These are phyloP conservation scores for Cynara cardunculus DNA, from an alignment of 129 eudicot genomes.

Conservation along the genomic window DNA sequence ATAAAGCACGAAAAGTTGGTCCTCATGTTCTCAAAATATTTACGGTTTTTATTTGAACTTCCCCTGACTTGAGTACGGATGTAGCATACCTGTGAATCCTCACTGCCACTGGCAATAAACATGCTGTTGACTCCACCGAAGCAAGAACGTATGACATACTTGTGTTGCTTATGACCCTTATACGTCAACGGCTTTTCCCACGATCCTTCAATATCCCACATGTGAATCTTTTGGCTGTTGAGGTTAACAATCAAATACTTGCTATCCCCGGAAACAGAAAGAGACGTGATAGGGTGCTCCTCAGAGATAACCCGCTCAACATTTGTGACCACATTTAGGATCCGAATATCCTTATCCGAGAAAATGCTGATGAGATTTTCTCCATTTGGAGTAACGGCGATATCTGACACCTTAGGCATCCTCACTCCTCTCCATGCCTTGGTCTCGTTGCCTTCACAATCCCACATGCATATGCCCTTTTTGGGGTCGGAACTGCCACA, in stretches of 20 bases:
- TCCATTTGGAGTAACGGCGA: slow-evolving; percentile 89
- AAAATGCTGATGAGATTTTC: slow-evolving; percentile 63
- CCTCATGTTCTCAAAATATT: neutral
- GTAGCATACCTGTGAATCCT: slow-evolving; percentile 66
- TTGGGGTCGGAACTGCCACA: slow-evolving; percentile 84
- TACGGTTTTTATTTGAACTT: neutral
- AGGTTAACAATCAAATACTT: slow-evolving; percentile 67
- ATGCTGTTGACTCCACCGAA: slow-evolving; percentile 76
- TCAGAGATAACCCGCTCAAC: slow-evolving; percentile 69
- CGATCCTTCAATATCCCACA: slow-evolving; percentile 84
- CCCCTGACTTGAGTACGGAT: neutral
- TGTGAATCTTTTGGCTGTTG: slow-evolving; percentile 87
- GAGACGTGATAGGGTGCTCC: slow-evolving; percentile 71
- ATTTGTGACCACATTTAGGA: slow-evolving; percentile 59
- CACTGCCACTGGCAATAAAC: slow-evolving; percentile 94
- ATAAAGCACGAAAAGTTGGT: neutral
- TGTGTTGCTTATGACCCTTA: slow-evolving; percentile 72
- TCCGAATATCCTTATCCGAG: slow-evolving; percentile 68
- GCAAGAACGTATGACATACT: slow-evolving; percentile 87
- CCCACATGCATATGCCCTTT: slow-evolving; percentile 91
- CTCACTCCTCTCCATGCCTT: slow-evolving; percentile 87
- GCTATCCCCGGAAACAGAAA: slow-evolving; percentile 73
- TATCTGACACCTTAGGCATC: slow-evolving; percentile 80
- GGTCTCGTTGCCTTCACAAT: slow-evolving; percentile 73
- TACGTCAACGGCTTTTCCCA: slow-evolving; percentile 58